These are phyloP conservation scores for Protomyces gravidus DNA, from an alignment of 1,139 yeast genomes.

Conservation along the genomic window DNA sequence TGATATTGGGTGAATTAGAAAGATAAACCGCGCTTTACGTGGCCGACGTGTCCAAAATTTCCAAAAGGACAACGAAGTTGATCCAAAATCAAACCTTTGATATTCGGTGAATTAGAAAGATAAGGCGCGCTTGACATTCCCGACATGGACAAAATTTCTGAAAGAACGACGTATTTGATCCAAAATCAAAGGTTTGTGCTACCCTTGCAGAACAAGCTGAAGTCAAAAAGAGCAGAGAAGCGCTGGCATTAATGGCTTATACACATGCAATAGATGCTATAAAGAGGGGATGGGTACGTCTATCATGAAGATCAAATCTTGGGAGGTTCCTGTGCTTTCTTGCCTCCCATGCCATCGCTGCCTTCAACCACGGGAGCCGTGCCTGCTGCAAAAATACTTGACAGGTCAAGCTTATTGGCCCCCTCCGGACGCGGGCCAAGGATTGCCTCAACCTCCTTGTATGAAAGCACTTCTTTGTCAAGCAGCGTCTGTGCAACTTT, in stretches of 20 bases:
- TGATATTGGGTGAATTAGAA: too few relatives aligned
- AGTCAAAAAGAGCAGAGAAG: too few relatives aligned
- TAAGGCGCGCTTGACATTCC: too few relatives aligned
- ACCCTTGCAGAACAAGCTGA: neutral
- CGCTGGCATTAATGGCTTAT: too few relatives aligned
- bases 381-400: conserved; percentile 24
- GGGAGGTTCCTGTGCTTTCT: conserved; percentile 1
- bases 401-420: conserved; percentile 20
- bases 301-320: neutral
- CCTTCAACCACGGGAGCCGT: conserved; percentile 24
- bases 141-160: too few relatives aligned
- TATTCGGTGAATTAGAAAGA: too few relatives aligned
- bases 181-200: too few relatives aligned
- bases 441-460: conserved; percentile 84
- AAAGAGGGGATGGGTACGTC: neutral
- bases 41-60: too few relatives aligned
- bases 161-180: too few relatives aligned
- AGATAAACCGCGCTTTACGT: too few relatives aligned
- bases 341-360: conserved; percentile 21
- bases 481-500: conserved; percentile 81
- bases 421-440: conserved; percentile 76
- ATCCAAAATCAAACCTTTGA: too few relatives aligned
- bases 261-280: neutral
- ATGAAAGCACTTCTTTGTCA: conserved; percentile 75
- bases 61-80: too few relatives aligned